Base-by-base conservation (phyloP, 2,329 filamentous ascomycete genomes). In the Botrytis fragariae region DNA sequence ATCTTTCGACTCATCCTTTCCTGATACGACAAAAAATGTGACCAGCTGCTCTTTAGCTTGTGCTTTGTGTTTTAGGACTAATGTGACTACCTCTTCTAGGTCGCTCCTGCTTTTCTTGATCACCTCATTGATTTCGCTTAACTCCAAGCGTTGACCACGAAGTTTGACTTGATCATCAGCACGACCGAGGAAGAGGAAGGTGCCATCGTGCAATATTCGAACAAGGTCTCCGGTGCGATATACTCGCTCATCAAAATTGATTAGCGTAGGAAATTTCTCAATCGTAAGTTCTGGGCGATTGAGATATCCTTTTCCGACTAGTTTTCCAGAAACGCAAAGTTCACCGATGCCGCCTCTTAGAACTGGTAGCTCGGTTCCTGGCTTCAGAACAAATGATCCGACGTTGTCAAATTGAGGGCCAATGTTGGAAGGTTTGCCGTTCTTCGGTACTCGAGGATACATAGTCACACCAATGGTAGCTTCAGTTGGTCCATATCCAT, bases 151-250 rank as follows among this genome's bases (percentile, higher is more conserved):
- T 81, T 98, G 95, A 0, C 95, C 95, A 18, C 95, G 90, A 4
- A 98, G 86, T 81, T 98, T 98, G 75, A 97, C 91, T 82, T 98
- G 95, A 72, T 97, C 94, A 79, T 98, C 95, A 9, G 92, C 92
- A 22, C 95, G 89, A 4, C 95, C 95, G 3, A 97, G 85, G 79
- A 98, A 98, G 72, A 95, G 92, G 76, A 97, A 95, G 61, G 91
- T 93, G 1, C 89, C 90, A 80, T 98, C 92, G 71, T 94, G 86
- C 12, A 97, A 83, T 25, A 97, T 86, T 9, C 95, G 87, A 1
- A 97, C 95, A 0, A 98, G 86, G 80, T 98, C 95, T 0, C 95
- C 95, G 0, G 95, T 98, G 10, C 94, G 89, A 79, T 98, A 98
- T 0, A 97, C 87, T 6, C 89, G 85, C 73, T 92, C 89, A 0